Percentiles rank a stretch among this genome's conserved stretches.
phyloP scores from a whole-genome alignment of 108 stramenopile genomes.

The Heterococcus sp. region DNA sequence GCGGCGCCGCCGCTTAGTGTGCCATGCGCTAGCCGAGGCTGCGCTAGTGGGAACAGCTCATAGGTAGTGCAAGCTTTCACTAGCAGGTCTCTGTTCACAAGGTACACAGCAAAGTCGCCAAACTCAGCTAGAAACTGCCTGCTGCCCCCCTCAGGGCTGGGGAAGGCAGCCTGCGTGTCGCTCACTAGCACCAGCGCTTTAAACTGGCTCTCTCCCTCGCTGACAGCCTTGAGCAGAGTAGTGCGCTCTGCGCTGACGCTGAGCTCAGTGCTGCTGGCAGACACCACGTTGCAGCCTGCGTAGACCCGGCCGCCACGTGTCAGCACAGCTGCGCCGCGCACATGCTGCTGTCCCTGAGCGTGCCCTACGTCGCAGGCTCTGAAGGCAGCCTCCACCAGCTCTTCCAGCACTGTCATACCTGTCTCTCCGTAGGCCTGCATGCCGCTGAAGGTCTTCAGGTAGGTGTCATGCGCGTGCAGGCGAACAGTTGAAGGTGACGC shows the following conservation, averaged over 20 bases:
- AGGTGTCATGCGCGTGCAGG: conserved; percentile 24
- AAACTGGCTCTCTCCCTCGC: conserved; percentile 42
- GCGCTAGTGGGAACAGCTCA: too few species aligned
- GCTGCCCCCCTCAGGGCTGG: conserved; percentile 50
- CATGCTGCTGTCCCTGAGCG: conserved; percentile 22
- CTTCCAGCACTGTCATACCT: conserved; percentile 62
- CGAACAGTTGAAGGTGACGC: too few species aligned
- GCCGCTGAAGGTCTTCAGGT: conserved; percentile 31
- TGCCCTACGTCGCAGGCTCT: conserved; percentile 38
- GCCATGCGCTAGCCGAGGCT: too few species aligned
- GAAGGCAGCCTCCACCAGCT: conserved; percentile 56
- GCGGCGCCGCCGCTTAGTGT: too few species aligned
- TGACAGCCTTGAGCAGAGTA: conserved; percentile 50
- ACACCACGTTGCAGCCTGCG: conserved; percentile 51
- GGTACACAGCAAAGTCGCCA: conserved; percentile 58
- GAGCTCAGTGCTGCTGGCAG: conserved; percentile 19
- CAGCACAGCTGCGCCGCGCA: conserved; percentile 40
- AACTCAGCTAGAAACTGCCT: conserved; percentile 58
- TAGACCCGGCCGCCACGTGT: conserved; percentile 33
- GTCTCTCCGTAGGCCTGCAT: conserved; percentile 49
- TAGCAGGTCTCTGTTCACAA: conserved; percentile 55
- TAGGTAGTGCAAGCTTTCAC: too few species aligned
- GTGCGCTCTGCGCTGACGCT: conserved; percentile 51
- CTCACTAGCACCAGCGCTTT: conserved; percentile 44
- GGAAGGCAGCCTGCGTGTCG: conserved; percentile 33